Evolutionary conservation across 1,284 basidiomycete species (phyloP).

Genomic region (Psilocybe mexicana): DNA sequence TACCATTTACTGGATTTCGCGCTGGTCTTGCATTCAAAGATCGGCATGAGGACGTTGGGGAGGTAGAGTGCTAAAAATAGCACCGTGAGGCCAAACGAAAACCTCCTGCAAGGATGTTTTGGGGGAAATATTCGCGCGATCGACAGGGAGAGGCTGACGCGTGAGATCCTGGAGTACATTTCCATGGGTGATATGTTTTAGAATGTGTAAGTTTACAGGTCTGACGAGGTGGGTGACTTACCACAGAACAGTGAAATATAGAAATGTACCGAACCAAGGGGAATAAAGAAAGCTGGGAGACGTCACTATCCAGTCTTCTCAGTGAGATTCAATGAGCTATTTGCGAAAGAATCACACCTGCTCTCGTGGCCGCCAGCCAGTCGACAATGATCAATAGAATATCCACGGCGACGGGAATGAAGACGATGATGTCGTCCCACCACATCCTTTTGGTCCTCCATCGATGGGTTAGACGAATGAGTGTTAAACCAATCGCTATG

Average conservation of each 20-base stretch:
- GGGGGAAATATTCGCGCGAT: slow-evolving; percentile 10
- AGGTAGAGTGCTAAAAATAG: slow-evolving; percentile 8
- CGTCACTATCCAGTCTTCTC: background rate
- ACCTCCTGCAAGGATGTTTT: background rate
- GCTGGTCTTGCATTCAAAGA: slow-evolving; percentile 1
- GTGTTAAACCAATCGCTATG: slow-evolving; percentile 5
- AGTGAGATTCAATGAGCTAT: background rate
- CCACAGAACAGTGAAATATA: slow-evolving; percentile 11
- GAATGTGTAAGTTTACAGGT: background rate
- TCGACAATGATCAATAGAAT: background rate
- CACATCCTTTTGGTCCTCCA: slow-evolving; percentile 13
- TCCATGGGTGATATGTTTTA: background rate
- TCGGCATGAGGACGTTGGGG: background rate
- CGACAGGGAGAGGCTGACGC: slow-evolving; percentile 8
- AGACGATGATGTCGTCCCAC: slow-evolving; percentile 20
- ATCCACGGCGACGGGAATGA: slow-evolving; percentile 14
- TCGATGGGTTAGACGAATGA: slow-evolving; percentile 15
- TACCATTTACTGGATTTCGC: background rate
- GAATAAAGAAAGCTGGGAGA: slow-evolving; percentile 8
- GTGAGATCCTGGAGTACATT: slow-evolving; percentile 5
- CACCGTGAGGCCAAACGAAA: slow-evolving; percentile 1
- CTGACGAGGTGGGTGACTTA: background rate
- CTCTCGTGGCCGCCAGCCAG: slow-evolving; percentile 1
- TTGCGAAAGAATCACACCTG: background rate
- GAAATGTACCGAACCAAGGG: slow-evolving; percentile 5